These are phyloP conservation scores for Sphagnum tenellum DNA, from an alignment of 225 moss, liverwort and hornwort species.

Conservation along the genomic window DNA sequence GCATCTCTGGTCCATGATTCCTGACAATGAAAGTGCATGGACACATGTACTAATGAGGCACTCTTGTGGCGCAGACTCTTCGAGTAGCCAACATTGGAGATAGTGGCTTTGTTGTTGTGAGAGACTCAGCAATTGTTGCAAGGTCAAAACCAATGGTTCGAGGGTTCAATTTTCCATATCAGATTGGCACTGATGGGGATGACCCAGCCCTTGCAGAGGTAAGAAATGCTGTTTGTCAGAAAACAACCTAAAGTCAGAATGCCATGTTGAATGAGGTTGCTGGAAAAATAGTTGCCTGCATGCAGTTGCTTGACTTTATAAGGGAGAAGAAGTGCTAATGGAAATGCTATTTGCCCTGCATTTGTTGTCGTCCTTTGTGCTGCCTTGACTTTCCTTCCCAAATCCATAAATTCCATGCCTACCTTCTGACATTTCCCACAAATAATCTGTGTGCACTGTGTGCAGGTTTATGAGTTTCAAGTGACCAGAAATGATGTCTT, in stretches of 20 bases:
- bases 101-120: slow-evolving; percentile 88
- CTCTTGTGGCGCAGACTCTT: slow-evolving; percentile 52
- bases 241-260: neutral
- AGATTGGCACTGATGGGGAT: slow-evolving; percentile 83
- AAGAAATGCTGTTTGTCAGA: slow-evolving; percentile 2
- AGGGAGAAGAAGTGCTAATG: no score
- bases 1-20: no score
- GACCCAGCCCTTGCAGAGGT: slow-evolving; percentile 75
- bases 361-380: no score
- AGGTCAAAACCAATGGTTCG: slow-evolving; percentile 73
- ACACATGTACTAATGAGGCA: no score
- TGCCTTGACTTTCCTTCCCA: no score
- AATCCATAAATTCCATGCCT: no score
- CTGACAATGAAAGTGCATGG: no score
- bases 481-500: slow-evolving; percentile 77
- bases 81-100: slow-evolving; percentile 93
- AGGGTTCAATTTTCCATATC: slow-evolving; percentile 93
- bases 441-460: neutral
- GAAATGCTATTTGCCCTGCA: no score
- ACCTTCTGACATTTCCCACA: neutral
- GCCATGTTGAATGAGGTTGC: neutral
- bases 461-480: slow-evolving; percentile 71
- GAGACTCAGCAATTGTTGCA: slow-evolving; percentile 49
- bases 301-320: no score
- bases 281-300: neutral